Evolutionary conservation across 306 rosid genomes (phyloP), one percentile per base, ranked within the genome.

Genomic region (Purshia tridentata): DNA sequence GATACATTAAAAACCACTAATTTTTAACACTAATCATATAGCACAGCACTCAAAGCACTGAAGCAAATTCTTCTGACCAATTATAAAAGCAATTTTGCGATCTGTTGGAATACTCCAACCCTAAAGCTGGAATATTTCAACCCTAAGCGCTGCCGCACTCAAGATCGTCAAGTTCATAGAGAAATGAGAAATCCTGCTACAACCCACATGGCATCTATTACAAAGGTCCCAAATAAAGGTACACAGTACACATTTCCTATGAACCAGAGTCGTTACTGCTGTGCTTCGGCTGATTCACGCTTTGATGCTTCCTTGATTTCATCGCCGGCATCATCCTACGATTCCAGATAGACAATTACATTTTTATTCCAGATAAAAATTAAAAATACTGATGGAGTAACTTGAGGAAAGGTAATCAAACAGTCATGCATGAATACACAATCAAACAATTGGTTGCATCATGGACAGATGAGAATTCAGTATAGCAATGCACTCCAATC

Each of bases 221-320:
- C 56, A 72, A 57, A 72, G 75, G 67, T 72, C 57, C 73, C 37
- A 80, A 69, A 60, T 44, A 49, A 76, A 72, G 80, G 81, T 82
- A 83, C 82, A 76, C 52, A 77, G 80, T 52, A 70, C 85, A 79
- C 23, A 74, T 80, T 4, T 63, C 83, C 88, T 63, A 70, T 13
- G 60, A 78, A 78, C 60, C 84, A 52, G 37, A 46, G 62, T 37
- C 51, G 57, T 67, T 74, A 89, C 84, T 84, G 69, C 81, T 82
- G 87, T 29, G 85, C 82, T 22, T 90, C 97, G 20, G 72, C 88
- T 6, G 97, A 72, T 69, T 83, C 94, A 20, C 80, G 95, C 77
- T 93, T 90, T 42, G 98, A 80, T 65, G 98, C 83, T 79, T 93
- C 98, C 89, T 93, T 93, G 76, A 90, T 90, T 81, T 93, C 98